Evolutionary conservation across 2,329 filamentous ascomycete genomes (phyloP), one percentile per base, ranked within the genome.

Genomic region (Ophiostoma himal-ulmi): DNA sequence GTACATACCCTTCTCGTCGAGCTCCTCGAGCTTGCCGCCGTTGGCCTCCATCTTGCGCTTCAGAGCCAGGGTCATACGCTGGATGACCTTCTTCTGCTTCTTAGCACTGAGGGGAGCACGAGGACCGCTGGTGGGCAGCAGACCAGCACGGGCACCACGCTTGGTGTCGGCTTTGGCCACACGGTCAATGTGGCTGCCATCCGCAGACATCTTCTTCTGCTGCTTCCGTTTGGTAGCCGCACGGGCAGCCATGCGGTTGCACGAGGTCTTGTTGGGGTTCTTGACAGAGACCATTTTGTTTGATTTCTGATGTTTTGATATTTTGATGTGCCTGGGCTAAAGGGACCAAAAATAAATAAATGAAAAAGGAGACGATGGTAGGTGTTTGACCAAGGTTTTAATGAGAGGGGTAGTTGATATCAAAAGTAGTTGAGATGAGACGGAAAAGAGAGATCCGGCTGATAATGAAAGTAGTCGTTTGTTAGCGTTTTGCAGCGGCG

Each of bases 191-290:
- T 75, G 71, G 69, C 72, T 70, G 69, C 77, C 76, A 39, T 72
- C 76, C 69, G 78, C 78, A 52, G 78, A 78, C 69, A 77, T 77
- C 78, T 84, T 81, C 75, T 81, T 81, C 71, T 78, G 77, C 67
- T 78, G 75, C 73, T 84, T 83, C 69, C 80, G 81, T 57, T 79
- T 78, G 73, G 79, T 82, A 69, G 82, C 79, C 26, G 81, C 80
- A 72, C 81, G 80, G 48, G 83, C 83, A 22, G 80, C 80, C 54
- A 83, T 78, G 17, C 84, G 82, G 81, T 86, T 86, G 75, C 83
- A 83, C 69, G 84, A 86, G 11, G 81, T 81, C 66, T 80, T 81
- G 81, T 88, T 88, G 76, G 85, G 85, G 79, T 86, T 88, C 74
- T 84, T 84, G 75, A 86, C 82, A 67, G 85, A 87, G 20, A 83